Conservation (phyloP, 2,329 filamentous ascomycete genomes). For the Paracoccidioides lutzii region DNA sequence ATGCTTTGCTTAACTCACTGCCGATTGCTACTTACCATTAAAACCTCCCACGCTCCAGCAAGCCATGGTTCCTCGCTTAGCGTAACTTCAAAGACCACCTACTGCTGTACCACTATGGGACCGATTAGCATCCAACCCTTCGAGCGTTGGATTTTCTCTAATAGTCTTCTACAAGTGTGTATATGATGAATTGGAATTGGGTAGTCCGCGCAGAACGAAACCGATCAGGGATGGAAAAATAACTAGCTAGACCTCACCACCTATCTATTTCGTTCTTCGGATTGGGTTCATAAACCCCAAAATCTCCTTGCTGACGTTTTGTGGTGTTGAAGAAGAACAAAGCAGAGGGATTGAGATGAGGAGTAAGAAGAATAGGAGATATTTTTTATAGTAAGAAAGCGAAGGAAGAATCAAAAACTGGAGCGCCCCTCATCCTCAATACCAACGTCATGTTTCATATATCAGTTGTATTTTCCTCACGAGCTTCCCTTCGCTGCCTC, state of each 20-base stretch:
- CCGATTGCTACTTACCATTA: conserved; percentile 1
- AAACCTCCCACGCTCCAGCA: conserved; percentile 4
- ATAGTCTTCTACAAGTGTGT: not conserved
- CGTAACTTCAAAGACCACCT: not conserved
- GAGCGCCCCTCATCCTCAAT: too few relatives aligned
- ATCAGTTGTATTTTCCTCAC: too few relatives aligned
- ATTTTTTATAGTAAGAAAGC: not conserved
- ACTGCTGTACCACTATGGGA: not conserved
- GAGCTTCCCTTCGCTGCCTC: too few relatives aligned
- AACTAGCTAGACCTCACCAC: not conserved
- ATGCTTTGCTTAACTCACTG: not conserved
- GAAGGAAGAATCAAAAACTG: too few relatives aligned
- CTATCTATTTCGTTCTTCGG: not conserved
- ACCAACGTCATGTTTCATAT: too few relatives aligned
- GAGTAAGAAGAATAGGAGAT: conserved; percentile 4
- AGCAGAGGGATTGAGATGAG: conserved; percentile 3
- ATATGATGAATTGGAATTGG: not conserved
- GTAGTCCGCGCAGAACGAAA: not conserved
- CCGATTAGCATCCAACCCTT: not conserved
- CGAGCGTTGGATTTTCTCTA: too few relatives aligned
- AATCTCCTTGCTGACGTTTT: not conserved
- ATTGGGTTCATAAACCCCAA: not conserved
- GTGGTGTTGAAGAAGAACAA: not conserved
- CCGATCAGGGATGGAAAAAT: not conserved
- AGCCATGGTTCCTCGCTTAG: conserved; percentile 1